Evolutionary conservation across 352 stramenopile genomes (phyloP), one percentile per base, ranked within the genome.

Genomic region (Globisporangium polare): DNA sequence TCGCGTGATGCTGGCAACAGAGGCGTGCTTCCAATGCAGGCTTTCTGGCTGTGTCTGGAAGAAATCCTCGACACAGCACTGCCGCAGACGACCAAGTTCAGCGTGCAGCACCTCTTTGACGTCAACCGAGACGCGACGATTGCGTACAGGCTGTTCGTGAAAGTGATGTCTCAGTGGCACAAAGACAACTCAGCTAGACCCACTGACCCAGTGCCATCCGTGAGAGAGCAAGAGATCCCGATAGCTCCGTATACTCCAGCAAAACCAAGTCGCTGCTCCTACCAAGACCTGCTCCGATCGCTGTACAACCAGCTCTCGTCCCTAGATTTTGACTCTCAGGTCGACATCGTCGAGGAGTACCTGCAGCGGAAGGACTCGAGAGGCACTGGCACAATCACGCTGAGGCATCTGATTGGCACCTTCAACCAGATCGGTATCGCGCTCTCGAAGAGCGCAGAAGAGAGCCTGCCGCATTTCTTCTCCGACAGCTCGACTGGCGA

Each of bases 91-190:
- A 77, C 87, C 2, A 72, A 69, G 24, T n/a, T 61, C 24, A 77
- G 72, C 3, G 69, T 92, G 2, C 65, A 78, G 35, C 73, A 86
- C 60, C 69, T 94, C 51, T 94, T 94, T 52, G 83, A 92, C 59
- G 77, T 92, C 8, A 73, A 75, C 42, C 72, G 81, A 0, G 64
- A 88, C 51, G 73, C 70, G 2, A 65, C 67, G 39, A 78, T 94
- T 35, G 84, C 85, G 5, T 92, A 82, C 58, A 83, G 80, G 45
- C 65, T 94, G 1, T 91, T 91, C 29, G 60, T 94, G 20, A 91
- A 91, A 56, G 77, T 82, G 0, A 77, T 91, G 17, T 80, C 77
- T 9, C 82, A 89, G 53, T 88, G 76, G 78, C 65, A 54, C 22
- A 60, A 59, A 33, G 15, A 18, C 12, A 13, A 17, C n/a, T 26